Conservation (phyloP, 2,329 filamentous ascomycete genomes). For the Neurospora sp. region DNA sequence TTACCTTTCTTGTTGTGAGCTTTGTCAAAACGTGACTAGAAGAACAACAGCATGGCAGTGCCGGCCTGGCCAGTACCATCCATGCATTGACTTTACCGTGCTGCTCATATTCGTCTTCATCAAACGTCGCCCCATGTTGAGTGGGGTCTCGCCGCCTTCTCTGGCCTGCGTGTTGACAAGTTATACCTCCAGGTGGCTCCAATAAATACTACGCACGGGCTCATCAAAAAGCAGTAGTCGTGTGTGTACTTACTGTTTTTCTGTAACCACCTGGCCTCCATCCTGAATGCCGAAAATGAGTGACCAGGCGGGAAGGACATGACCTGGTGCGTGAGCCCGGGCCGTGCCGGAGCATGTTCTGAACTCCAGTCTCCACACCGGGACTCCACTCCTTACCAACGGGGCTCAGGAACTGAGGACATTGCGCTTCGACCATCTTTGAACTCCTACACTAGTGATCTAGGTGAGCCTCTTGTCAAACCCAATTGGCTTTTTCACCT, state of each 20-base stretch:
- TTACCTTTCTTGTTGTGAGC: neutral
- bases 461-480: neutral
- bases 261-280: no score
- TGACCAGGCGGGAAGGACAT: neutral
- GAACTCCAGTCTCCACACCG: neutral
- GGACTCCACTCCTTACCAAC: neutral
- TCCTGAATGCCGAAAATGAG: neutral
- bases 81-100: no score
- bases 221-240: no score
- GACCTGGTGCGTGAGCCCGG: neutral
- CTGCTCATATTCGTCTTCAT: neutral
- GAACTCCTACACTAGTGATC: neutral
- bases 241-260: no score
- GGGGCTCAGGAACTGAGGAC: neutral
- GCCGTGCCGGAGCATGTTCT: neutral
- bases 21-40: neutral
- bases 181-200: no score
- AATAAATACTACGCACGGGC: no score
- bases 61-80: no score
- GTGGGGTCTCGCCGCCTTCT: neutral
- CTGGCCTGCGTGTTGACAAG: no score
- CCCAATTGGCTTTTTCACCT: neutral
- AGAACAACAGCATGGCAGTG: neutral
- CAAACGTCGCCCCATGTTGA: neutral
- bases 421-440: neutral